Conservation (phyloP, 1,284 basidiomycete genomes). For the Cutaneotrichosporon mucoides region DNA sequence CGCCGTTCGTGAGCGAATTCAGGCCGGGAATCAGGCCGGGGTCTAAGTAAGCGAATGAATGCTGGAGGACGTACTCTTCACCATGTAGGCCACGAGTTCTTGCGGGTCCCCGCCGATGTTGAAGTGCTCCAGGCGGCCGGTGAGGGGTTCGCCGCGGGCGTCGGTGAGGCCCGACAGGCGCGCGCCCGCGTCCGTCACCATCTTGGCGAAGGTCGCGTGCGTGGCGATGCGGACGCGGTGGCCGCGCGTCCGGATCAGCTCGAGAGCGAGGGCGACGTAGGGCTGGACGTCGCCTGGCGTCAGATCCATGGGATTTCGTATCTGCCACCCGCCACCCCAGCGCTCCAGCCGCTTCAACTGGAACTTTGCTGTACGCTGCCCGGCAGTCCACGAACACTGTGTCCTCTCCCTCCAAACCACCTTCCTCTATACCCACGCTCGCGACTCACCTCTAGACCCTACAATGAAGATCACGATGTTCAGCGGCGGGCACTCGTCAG, state of each 20-base stretch:
- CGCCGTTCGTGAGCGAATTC: slow-evolving; percentile 36
- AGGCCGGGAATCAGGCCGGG: slow-evolving; percentile 41
- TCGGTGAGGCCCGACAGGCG: slow-evolving; percentile 55
- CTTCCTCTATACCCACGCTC: no score
- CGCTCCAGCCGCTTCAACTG: no score
- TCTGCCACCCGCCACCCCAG: no score
- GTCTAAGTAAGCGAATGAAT: slow-evolving; percentile 24
- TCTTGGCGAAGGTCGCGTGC: slow-evolving; percentile 60
- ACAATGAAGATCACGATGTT: slow-evolving; percentile 64
- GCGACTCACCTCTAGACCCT: slow-evolving; percentile 56
- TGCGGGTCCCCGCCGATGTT: slow-evolving; percentile 45
- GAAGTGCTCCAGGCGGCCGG: slow-evolving; percentile 39
- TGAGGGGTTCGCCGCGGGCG: slow-evolving; percentile 49
- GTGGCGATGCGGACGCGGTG: slow-evolving; percentile 65
- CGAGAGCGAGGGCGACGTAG: slow-evolving; percentile 61
- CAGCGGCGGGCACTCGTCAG: slow-evolving; percentile 49
- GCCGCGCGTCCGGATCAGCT: slow-evolving; percentile 54
- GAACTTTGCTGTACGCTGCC: no score
- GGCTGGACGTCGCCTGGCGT: slow-evolving; percentile 64
- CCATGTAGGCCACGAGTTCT: slow-evolving; percentile 48
- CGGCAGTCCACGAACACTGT: no score
- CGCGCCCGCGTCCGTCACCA: slow-evolving; percentile 55
- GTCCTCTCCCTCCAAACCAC: no score
- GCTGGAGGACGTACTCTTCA: slow-evolving; percentile 39
- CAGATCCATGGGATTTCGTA: background rate